These are phyloP conservation scores for Linum trigynum DNA, from an alignment of 345 rosid species.

Conservation along the genomic window DNA sequence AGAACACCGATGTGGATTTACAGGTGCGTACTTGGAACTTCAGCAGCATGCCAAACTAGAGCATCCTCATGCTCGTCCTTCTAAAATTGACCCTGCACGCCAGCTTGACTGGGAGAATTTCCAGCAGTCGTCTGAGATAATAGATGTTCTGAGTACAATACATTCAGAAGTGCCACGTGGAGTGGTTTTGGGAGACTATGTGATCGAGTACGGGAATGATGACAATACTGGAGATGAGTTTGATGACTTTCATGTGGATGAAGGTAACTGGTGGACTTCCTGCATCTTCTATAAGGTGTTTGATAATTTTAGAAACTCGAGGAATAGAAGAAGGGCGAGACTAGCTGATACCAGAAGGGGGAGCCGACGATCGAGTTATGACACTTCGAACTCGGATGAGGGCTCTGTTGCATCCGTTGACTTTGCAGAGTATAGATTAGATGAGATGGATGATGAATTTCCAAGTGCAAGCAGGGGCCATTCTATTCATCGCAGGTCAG, in stretches of 20 bases:
- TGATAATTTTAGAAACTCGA: slow-evolving; percentile 76
- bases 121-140: slow-evolving; percentile 92
- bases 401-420: slow-evolving; percentile 83
- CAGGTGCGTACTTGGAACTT: slow-evolving; percentile 60
- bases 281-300: slow-evolving; percentile 84
- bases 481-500: slow-evolving; percentile 71
- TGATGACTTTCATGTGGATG: slow-evolving; percentile 70
- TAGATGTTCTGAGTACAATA: slow-evolving; percentile 91
- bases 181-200: slow-evolving; percentile 93
- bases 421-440: slow-evolving; percentile 67
- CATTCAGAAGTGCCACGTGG: slow-evolving; percentile 95
- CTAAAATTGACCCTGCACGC: slow-evolving; percentile 79
- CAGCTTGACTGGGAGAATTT: slow-evolving; percentile 96
- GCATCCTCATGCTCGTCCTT: slow-evolving; percentile 86
- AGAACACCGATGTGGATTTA: slow-evolving; percentile 52
- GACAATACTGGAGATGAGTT: slow-evolving; percentile 59
- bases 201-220: slow-evolving; percentile 89
- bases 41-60: slow-evolving; percentile 58
- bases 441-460: slow-evolving; percentile 77
- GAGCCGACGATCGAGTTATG: slow-evolving; percentile 51
- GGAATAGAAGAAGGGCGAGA: slow-evolving; percentile 80
- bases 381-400: slow-evolving; percentile 77
- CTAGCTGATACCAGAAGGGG: slow-evolving; percentile 66
- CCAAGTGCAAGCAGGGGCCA: slow-evolving; percentile 47
- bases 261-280: slow-evolving; percentile 93